Conservation (phyloP, 495 filamentous ascomycete genomes). For the Aspergillus panamensis region DNA sequence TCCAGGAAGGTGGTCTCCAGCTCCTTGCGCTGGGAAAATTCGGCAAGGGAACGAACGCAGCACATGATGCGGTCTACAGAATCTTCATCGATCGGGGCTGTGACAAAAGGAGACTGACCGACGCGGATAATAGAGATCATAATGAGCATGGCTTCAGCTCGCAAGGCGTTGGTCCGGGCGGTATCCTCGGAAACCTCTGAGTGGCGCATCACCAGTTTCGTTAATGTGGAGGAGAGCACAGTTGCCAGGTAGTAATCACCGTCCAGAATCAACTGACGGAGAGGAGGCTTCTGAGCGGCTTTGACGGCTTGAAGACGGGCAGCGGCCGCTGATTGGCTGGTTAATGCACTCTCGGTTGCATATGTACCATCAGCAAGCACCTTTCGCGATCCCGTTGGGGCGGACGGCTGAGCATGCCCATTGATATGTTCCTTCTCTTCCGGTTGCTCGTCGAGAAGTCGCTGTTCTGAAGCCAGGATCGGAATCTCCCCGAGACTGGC, state of each 20-base stretch:
- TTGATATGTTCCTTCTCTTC: conserved; percentile 80
- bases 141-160: conserved; percentile 97
- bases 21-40: conserved; percentile 84
- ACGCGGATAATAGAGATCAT: conserved; percentile 99
- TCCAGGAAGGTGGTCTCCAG: conserved; percentile 91
- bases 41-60: conserved; percentile 87
- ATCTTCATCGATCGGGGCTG: conserved; percentile 95
- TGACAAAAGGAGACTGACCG: conserved; percentile 96
- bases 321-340: conserved; percentile 81
- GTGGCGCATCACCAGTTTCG: conserved; percentile 97
- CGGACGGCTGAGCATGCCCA: conserved; percentile 69
- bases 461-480: conserved; percentile 92
- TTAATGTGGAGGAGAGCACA: conserved; percentile 89
- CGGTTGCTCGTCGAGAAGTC: conserved; percentile 74
- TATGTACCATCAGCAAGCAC: conserved; percentile 97
- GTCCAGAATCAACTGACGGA: conserved; percentile 92
- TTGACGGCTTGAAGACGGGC: conserved; percentile 96
- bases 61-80: conserved; percentile 97
- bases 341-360: conserved; percentile 93
- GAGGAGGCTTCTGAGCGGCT: conserved; percentile 91
- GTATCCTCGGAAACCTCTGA: conserved; percentile 86
- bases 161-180: conserved; percentile 87
- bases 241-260: conserved; percentile 97
- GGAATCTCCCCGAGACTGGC: conserved; percentile 95
- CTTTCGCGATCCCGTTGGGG: conserved; percentile 79